Evolutionary conservation across 345 rosid genomes (phyloP).

Genomic region (Odontarrhena argentea): DNA sequence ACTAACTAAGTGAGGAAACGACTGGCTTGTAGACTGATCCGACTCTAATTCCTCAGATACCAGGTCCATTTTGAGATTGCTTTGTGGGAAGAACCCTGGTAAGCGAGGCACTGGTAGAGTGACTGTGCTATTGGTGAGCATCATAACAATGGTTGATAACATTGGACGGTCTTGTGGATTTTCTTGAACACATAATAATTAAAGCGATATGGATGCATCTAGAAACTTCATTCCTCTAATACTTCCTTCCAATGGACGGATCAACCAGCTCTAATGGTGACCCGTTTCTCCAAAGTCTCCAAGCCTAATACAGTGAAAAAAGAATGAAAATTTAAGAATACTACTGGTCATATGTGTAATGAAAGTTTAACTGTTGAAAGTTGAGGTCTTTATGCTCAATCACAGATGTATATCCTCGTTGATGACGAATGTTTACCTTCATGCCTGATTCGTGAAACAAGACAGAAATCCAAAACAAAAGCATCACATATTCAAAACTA

Average conservation of each 20-base stretch:
- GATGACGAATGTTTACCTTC: no score
- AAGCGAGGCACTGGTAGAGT: conserved; percentile 32
- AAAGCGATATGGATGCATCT: conserved; percentile 37
- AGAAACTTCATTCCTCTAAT: conserved; percentile 27
- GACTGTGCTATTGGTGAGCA: conserved; percentile 35
- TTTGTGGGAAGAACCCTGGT: conserved; percentile 14
- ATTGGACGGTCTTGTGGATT: conserved; percentile 28
- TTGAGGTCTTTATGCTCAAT: conserved; percentile 15
- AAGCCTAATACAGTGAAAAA: conserved; percentile 29
- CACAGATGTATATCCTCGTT: no score
- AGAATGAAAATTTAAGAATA: background rate
- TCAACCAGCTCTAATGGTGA: conserved; percentile 32
- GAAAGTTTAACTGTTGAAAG: background rate
- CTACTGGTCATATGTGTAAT: background rate
- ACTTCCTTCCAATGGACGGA: conserved; percentile 28
- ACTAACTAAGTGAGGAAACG: conserved; percentile 25
- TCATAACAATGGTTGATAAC: conserved; percentile 19
- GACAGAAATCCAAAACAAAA: no score
- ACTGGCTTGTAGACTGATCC: background rate
- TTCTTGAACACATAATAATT: conserved; percentile 44
- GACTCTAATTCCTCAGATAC: conserved; percentile 2
- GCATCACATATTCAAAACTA: no score
- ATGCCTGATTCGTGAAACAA: no score
- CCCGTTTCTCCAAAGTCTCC: conserved; percentile 34
- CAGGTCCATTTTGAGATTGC: background rate